A percentile compares a stretch with the other conserved stretches of the same genome.
These are phyloP conservation scores for Acacia concinna DNA, from an alignment of 331 rosid genomes.

Conservation along the genomic window DNA sequence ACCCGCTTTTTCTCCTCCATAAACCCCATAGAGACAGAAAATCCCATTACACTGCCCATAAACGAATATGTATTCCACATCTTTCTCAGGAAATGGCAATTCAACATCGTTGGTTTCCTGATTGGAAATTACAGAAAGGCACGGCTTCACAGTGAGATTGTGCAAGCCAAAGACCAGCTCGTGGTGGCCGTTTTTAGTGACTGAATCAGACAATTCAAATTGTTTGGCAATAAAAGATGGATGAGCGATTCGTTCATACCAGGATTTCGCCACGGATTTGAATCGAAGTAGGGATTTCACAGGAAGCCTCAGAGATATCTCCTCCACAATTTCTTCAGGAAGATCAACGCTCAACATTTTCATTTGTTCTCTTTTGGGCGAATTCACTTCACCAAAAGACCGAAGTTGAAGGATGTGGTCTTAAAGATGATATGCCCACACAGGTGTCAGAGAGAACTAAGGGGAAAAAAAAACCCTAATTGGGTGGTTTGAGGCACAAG, in stretches of 20 bases:
- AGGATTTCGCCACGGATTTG: slow-evolving; percentile 11
- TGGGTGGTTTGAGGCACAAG: not conserved
- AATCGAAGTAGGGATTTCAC: slow-evolving; percentile 26
- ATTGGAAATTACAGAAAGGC: not conserved
- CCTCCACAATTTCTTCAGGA: slow-evolving; percentile 16
- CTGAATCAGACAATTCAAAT: not conserved
- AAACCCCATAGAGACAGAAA: not conserved
- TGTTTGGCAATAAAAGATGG: slow-evolving; percentile 5
- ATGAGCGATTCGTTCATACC: not conserved
- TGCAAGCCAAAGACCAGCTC: not conserved
- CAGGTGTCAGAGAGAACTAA: not conserved
- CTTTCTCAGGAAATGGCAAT: not conserved
- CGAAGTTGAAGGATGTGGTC: not conserved
- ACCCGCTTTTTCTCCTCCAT: not conserved
- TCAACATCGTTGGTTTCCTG: not conserved
- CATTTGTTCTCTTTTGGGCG: not conserved
- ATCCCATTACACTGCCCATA: not conserved
- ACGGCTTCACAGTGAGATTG: not conserved
- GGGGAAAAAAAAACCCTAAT: not conserved
- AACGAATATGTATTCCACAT: not conserved
- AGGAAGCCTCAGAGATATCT: slow-evolving; percentile 7
- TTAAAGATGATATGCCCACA: not conserved
- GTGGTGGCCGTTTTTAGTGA: not conserved
- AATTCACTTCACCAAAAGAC: not conserved
- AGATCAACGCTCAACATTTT: not conserved